A percentile compares a stretch with the other conserved stretches of the same genome.
phyloP scores from a whole-genome alignment of 2,329 filamentous ascomycete species.

The Monosporascus sp. region DNA sequence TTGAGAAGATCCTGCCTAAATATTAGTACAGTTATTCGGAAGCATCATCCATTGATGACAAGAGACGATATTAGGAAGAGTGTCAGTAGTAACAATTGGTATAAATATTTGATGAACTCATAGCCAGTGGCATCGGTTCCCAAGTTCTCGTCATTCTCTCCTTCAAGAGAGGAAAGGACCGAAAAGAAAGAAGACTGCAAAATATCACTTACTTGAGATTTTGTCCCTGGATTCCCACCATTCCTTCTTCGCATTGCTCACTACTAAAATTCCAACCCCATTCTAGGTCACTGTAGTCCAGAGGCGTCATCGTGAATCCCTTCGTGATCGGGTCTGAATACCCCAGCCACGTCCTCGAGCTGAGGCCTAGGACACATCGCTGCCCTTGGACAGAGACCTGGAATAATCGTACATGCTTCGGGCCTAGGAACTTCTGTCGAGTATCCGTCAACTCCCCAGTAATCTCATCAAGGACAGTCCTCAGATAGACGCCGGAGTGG shows the following conservation, averaged over 20 bases:
- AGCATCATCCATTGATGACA: background rate
- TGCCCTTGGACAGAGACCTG: constrained; percentile 83
- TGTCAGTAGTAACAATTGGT: constrained; percentile 99
- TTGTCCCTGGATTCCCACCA: constrained; percentile 88
- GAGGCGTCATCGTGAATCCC: constrained; percentile 84
- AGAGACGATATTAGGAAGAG: constrained; percentile 22
- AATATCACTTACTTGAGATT: constrained; percentile 65
- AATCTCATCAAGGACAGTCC: constrained; percentile 90
- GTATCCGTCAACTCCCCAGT: constrained; percentile 95
- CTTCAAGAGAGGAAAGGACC: constrained; percentile 23
- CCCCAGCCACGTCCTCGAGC: constrained; percentile 91
- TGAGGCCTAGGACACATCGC: constrained; percentile 81
- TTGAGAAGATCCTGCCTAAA: constrained; percentile 70
- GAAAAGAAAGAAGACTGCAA: no score
- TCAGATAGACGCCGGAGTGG: constrained; percentile 90
- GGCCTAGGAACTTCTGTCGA: constrained; percentile 86
- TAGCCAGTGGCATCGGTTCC: constrained; percentile 51
- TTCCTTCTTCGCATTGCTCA: constrained; percentile 86
- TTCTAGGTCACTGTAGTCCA: constrained; percentile 83
- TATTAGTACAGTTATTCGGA: constrained; percentile 26
- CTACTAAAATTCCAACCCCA: constrained; percentile 97
- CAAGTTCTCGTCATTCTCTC: constrained; percentile 58
- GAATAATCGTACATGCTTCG: constrained; percentile 84
- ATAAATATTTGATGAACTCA: constrained; percentile 52
- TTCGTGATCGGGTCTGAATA: constrained; percentile 85